Base-by-base conservation (phyloP, 2,329 filamentous ascomycete species). In the Cercospora berteroae region DNA sequence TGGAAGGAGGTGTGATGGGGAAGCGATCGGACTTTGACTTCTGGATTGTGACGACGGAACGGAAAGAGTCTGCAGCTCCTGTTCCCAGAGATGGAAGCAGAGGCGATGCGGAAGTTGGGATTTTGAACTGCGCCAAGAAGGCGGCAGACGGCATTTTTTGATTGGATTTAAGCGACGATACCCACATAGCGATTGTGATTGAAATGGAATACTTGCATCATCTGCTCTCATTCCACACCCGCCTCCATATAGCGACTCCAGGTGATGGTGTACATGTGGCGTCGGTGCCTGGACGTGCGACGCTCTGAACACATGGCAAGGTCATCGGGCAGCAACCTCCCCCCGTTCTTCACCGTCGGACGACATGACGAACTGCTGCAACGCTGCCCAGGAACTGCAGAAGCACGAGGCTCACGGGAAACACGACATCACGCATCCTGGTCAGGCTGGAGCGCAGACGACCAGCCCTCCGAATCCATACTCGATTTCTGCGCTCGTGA, bases 311-410 rank as follows among this genome's bases (percentile, higher is more conserved):
- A 23, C 44, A 50, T 50, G 44, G 18, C 25, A 50, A 23, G 20
- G 44, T 50, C 44, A 13, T 25, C 20, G 20, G 9, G 60, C 20
- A 33, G 60, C 25, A 29, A 23, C 20, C 44, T n/a, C 27, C 59
- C 23, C 27, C 59, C 23, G 31, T 25, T 57, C 29, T 23, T n/a
- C 6, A 20, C 18, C 29, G 67, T 69, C 56, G 67, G 67, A 69
- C 69, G 61, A 63, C 70, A 69, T 70, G 36, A n/a, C 16, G 69
- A 72, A 70, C 65, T 61, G 60, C 70, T 72, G 69, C 65, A 69
- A 63, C 65, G 61, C 52, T 50, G 36, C 64, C 67, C 64, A 69
- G 65, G 66, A 67, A 69, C 65, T 52, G 65, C 68, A 65, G 63
- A 39, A 67, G 68, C 68, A 71, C 66, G 62, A 67, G 64, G 56